Base-by-base conservation (phyloP, 129 eudicot genomes). In the Chrysanthemum makinoi region DNA sequence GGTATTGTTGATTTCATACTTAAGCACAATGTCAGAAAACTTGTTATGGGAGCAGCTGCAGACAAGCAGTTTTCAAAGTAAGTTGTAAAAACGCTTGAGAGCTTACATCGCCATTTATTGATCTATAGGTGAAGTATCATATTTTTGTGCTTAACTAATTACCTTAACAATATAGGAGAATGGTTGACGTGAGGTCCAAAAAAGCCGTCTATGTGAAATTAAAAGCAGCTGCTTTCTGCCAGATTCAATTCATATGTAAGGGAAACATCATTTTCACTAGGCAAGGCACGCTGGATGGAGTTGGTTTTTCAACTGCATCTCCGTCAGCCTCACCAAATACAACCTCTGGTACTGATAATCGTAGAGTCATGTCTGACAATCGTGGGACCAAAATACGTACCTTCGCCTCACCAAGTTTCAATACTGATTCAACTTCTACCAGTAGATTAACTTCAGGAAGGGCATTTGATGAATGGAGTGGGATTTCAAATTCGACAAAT, bases 21-120 rank as follows among this genome's bases (percentile, higher is more conserved):
- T 44, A 74, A 80, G 69, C 78, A 93, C 63, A 80, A 79, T 68
- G 89, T 93, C 73, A 79, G 69, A 78, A 85, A 76, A 76, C 91
- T 93, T 80, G 95, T 89, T 43, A 89, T 93, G 95, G 96, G 98
- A 71, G 96, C 90, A 69, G 95, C 98, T 44, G 89, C 95, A 6
- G 86, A 83, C 71, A 83, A 56, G 69, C 81, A 61, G 19, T 87
- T 81, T 79, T 80, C 90, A n/a, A 89, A 35, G 98, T 85, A 87
- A 50, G 70, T 49, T 51, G 10, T 35, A 30, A 67, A 24, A 9
- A 66, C 5, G 4, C 5, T 33, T 60, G 24, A 13, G 50, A 26
- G 4, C 54, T 72, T 66, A 24, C n/a, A n/a, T 33, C 3, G 18
- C 17, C 57, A 15, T 16, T 52, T 52, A 4, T 52, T 12, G 57